These are phyloP conservation scores for Talaromyces sp. DNA, from an alignment of 2,329 filamentous ascomycete species.

Conservation along the genomic window DNA sequence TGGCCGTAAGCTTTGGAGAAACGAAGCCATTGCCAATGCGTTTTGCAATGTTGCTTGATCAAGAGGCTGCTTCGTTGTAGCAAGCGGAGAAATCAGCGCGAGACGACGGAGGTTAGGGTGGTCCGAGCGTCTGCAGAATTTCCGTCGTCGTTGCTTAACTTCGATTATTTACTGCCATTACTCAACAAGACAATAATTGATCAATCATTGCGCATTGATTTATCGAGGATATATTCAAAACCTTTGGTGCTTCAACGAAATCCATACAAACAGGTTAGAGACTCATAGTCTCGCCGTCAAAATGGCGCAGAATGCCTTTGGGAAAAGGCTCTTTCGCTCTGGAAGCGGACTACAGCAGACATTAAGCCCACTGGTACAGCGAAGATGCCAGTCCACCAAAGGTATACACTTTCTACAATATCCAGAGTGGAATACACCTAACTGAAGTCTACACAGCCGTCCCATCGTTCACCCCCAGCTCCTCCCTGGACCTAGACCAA, in stretches of 20 bases:
- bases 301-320: conserved; percentile 38
- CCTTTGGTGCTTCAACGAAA: too few species aligned
- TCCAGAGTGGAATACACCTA: background rate
- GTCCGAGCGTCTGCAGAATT: conserved; percentile 31
- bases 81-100: conserved; percentile 10
- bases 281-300: background rate
- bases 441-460: conserved; percentile 25
- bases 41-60: conserved; percentile 7
- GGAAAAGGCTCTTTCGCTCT: conserved; percentile 35
- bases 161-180: background rate
- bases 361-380: conserved; percentile 28
- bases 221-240: background rate
- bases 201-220: background rate
- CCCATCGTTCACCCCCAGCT: conserved; percentile 36
- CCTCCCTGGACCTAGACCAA: conserved; percentile 38
- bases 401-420: conserved; percentile 18
- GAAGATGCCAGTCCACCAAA: conserved; percentile 29
- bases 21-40: conserved; percentile 50
- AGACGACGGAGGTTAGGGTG: conserved; percentile 26
- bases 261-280: background rate
- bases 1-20: conserved; percentile 57
- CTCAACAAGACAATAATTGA: background rate
- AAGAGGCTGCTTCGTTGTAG: conserved; percentile 15
- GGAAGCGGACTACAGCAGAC: conserved; percentile 32
- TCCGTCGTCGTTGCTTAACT: conserved; percentile 23